phyloP scores from a whole-genome alignment of 371 early-diverging fungal genomes.

The Catenaria anguillulae region DNA sequence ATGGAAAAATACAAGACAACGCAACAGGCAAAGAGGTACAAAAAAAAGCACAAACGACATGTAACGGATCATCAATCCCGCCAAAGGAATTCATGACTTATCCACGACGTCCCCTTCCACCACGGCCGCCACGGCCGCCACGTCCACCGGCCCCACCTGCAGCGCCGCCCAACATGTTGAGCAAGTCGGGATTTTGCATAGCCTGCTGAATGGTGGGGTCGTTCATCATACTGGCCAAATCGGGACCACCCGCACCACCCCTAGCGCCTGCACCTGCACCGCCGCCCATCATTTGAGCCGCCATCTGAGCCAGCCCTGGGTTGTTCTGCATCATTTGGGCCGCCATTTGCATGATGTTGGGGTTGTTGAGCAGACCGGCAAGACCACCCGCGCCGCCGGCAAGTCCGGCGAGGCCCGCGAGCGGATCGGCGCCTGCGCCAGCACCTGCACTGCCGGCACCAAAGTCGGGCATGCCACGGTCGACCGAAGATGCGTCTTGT shows the following conservation, averaged over 20 bases:
- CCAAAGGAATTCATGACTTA: neutral
- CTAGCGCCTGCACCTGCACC: neutral
- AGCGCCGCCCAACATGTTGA: conserved; percentile 36
- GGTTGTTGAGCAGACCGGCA: conserved; percentile 83
- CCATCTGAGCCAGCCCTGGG: conserved; percentile 74
- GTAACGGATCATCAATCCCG: no score
- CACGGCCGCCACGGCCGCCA: neutral
- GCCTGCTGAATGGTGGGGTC: no score
- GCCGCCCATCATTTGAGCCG: conserved; percentile 55
- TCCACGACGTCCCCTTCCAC: neutral
- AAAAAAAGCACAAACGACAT: no score
- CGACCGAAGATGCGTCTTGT: conserved; percentile 19
- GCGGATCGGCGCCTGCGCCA: no score
- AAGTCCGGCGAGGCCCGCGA: no score
- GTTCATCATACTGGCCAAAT: conserved; percentile 53
- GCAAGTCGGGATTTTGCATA: conserved; percentile 63
- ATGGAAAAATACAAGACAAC: no score
- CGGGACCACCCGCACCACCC: conserved; percentile 30
- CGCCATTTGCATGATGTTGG: conserved; percentile 85
- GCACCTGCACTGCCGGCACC: conserved; percentile 49
- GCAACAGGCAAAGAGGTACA: no score
- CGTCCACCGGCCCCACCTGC: neutral
- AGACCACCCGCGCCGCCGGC: conserved; percentile 44
- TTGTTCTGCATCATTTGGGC: conserved; percentile 87
- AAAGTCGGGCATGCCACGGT: conserved; percentile 11